Evolutionary conservation across 2,329 filamentous ascomycete species (phyloP).

Genomic region (Fusarium euwallaceae): DNA sequence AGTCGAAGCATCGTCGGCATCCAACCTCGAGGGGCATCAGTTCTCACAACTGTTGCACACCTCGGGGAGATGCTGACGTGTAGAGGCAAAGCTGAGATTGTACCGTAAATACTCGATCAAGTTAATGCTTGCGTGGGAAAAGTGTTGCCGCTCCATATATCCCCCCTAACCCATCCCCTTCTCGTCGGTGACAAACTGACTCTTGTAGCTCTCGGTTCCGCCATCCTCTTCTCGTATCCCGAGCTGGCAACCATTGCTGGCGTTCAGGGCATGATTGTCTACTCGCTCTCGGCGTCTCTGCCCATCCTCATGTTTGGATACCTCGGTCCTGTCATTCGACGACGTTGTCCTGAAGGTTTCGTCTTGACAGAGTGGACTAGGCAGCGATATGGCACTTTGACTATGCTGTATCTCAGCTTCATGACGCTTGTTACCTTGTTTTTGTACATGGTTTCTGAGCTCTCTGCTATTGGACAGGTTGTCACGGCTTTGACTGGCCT

Average conservation of each 20-base stretch:
- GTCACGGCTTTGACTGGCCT: slow-evolving; percentile 80
- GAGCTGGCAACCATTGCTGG: slow-evolving; percentile 84
- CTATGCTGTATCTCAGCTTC: slow-evolving; percentile 80
- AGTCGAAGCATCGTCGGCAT: slow-evolving; percentile 67
- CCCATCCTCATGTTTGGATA: slow-evolving; percentile 81
- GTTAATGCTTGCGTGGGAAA: slow-evolving; percentile 99
- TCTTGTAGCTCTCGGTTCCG: slow-evolving; percentile 80
- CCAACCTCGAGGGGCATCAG: slow-evolving; percentile 59
- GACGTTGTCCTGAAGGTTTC: slow-evolving; percentile 85
- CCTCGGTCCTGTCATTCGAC: slow-evolving; percentile 81
- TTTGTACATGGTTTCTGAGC: slow-evolving; percentile 87
- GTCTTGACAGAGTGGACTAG: slow-evolving; percentile 88
- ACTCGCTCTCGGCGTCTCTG: slow-evolving; percentile 78
- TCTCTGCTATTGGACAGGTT: slow-evolving; percentile 85
- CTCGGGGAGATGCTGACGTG: slow-evolving; percentile 57
- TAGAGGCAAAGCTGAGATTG: slow-evolving; percentile 86
- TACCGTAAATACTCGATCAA: slow-evolving; percentile 97
- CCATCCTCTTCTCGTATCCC: slow-evolving; percentile 86
- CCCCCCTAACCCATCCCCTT: slow-evolving; percentile 43
- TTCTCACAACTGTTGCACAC: neutral
- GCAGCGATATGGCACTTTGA: slow-evolving; percentile 78
- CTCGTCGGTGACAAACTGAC: slow-evolving; percentile 56
- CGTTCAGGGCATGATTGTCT: slow-evolving; percentile 82
- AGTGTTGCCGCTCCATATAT: slow-evolving; percentile 84
- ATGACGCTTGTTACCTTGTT: slow-evolving; percentile 86